Base-by-base conservation (phyloP, 2,329 filamentous ascomycete genomes). In the Nannizziopsis arthrosporioides region DNA sequence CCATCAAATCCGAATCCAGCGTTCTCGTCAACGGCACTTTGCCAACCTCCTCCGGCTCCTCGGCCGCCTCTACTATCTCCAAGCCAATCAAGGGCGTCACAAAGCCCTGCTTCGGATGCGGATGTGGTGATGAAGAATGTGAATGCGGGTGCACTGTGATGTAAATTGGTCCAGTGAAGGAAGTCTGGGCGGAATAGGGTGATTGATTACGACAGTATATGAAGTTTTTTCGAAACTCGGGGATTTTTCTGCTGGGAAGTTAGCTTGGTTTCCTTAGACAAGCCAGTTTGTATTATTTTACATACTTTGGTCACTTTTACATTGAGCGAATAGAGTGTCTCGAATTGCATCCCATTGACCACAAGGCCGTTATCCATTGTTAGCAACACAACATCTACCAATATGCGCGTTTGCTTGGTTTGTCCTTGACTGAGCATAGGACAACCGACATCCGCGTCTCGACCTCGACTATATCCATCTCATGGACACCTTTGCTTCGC, bases 131-230 rank as follows among this genome's bases (percentile, higher is more conserved):
- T 51, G 64, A 66, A 42, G 64, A 65, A 34, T 68, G 65, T 31
- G 65, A 68, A 50, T 67, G 63, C 47, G 66, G 64, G 43, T 68
- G 65, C 50, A 62, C 59, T 9, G 63, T 68, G 48, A 68, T 68
- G 65, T 68, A 56, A 63, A 8, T 3, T 31, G 36, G 38, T 27
- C 7, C 6, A 38, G n/a, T 11, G 43, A 18, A n/a, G 17, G 34
- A 34, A 32, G 27, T 4, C n/a, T 14, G 19, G 18, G 11, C 8
- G 40, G 8, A n/a, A 10, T 42, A 19, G 11, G 19, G 12, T n/a
- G 37, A 15, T 40, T 40, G 37, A 7, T 18, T 40, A n/a, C 19
- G 15, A 30, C 30, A 27, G 39, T n/a, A 27, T 42, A 14, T 19
- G 30, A 30, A 41, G 14, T 17, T 37, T 12, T 14, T 3, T 17